A percentile compares a stretch with the other conserved stretches of the same genome.
phyloP scores from a whole-genome alignment of 2,329 filamentous ascomycete species.

The Aspergillus hiratsukae region DNA sequence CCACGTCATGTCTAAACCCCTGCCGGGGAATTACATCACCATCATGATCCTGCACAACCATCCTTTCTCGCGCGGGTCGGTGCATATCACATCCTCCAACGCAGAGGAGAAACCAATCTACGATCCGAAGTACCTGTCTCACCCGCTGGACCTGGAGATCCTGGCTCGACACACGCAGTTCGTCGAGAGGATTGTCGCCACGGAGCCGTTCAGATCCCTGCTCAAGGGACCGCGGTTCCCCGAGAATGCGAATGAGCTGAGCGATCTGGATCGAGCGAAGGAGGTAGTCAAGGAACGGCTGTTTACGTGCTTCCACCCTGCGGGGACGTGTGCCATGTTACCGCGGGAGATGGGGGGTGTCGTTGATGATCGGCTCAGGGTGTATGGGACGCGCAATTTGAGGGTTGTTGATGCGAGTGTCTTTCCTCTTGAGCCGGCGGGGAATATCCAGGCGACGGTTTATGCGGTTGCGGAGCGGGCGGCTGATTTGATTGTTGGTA shows the following conservation, averaged over 20 bases:
- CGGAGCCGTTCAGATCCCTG: constrained; percentile 15
- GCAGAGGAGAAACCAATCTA: constrained; percentile 36
- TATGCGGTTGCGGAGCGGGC: constrained; percentile 34
- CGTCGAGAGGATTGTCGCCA: constrained; percentile 18
- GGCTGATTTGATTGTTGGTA: constrained; percentile 21
- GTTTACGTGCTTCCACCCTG: constrained; percentile 25
- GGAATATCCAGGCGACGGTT: constrained; percentile 35
- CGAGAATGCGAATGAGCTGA: constrained; percentile 5
- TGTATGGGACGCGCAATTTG: constrained; percentile 28
- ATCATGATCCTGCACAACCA: constrained; percentile 22
- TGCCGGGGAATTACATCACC: constrained; percentile 18
- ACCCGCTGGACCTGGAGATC: constrained; percentile 42
- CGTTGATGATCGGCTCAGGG: constrained; percentile 22
- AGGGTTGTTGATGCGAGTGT: constrained; percentile 34
- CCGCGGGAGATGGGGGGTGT: constrained; percentile 25
- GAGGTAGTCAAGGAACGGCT: constrained; percentile 19
- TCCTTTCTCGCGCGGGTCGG: constrained; percentile 30
- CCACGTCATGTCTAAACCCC: constrained; percentile 9
- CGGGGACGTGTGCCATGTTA: constrained; percentile 32
- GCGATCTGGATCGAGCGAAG: constrained; percentile 13
- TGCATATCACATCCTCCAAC: constrained; percentile 28
- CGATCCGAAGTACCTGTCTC: constrained; percentile 43
- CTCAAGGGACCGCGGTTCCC: constrained; percentile 14
- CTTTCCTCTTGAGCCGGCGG: constrained; percentile 31
- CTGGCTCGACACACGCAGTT: constrained; percentile 27